Evolutionary conservation across 331 rosid genomes (phyloP).

Genomic region (Rhamnella rubrinervis): DNA sequence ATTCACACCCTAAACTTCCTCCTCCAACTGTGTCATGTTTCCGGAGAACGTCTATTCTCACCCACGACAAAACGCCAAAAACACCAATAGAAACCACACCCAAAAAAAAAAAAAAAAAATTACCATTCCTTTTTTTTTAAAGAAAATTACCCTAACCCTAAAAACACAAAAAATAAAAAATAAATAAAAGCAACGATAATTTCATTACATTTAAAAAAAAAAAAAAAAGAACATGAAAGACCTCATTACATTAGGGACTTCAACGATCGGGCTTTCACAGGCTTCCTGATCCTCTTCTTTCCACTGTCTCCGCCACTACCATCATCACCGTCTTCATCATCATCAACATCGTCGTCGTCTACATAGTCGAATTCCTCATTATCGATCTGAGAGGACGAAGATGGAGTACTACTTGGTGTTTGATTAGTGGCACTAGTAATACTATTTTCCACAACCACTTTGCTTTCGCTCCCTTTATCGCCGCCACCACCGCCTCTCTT

Average conservation of each 20-base stretch:
- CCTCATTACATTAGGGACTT: conserved; percentile 69
- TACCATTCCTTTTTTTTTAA: neutral
- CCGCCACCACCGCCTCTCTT: conserved; percentile 48
- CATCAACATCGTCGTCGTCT: conserved; percentile 17
- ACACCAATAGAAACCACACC: conserved; percentile 22
- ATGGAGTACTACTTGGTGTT: neutral
- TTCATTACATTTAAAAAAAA: conserved; percentile 20
- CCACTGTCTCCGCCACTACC: conserved; percentile 36
- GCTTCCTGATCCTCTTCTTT: conserved; percentile 74
- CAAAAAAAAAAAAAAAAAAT: conserved; percentile 9
- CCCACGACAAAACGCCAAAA: conserved; percentile 36
- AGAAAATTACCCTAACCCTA: conserved; percentile 43
- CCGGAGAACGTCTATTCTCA: conserved; percentile 33
- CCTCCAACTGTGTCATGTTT: conserved; percentile 25
- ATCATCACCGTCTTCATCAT: conserved; percentile 25
- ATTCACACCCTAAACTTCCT: conserved; percentile 36
- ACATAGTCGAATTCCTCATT: conserved; percentile 38
- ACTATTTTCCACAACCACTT: neutral
- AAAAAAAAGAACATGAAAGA: neutral
- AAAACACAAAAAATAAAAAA: conserved; percentile 2
- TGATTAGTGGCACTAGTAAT: neutral
- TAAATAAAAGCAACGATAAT: conserved; percentile 18
- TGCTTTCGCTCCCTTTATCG: neutral
- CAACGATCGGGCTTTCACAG: conserved; percentile 81
- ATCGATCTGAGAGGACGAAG: conserved; percentile 25